These are phyloP conservation scores for Aegilops tauschii DNA, from an alignment of 176 grass and related monocot species.

Conservation along the genomic window DNA sequence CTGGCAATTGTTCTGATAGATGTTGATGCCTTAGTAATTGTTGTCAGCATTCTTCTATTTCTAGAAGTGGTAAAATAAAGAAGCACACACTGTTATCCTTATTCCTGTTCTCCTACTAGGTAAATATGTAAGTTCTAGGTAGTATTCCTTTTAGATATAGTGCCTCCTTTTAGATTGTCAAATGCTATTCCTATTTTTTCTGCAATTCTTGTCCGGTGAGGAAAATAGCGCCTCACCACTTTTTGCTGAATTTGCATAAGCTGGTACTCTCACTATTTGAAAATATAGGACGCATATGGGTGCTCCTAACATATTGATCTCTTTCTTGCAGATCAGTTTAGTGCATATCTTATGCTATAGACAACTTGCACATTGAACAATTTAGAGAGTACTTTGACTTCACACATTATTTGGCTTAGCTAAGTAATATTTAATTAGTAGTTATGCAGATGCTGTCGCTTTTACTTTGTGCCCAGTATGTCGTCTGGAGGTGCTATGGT, in stretches of 20 bases:
- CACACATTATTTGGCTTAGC: background rate
- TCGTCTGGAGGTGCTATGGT: too few relatives aligned
- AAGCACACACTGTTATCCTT: background rate
- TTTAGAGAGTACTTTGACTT: background rate
- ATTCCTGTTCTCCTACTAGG: background rate
- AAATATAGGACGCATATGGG: background rate
- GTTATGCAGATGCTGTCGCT: too few relatives aligned
- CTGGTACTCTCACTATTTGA: background rate
- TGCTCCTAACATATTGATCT: constrained; percentile 5
- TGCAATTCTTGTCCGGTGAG: background rate
- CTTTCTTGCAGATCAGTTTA: background rate
- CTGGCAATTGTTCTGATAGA: background rate
- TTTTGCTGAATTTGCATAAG: background rate
- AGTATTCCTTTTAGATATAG: background rate
- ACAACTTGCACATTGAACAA: background rate
- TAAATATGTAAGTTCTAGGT: constrained; percentile 4
- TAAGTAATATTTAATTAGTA: background rate
- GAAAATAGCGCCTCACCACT: background rate
- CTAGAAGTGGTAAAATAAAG: background rate
- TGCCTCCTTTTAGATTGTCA: background rate
- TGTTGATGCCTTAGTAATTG: background rate
- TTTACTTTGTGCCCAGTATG: too few relatives aligned
- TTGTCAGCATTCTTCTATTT: background rate
- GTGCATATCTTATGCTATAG: background rate
- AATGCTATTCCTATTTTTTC: background rate